These are phyloP conservation scores for Zymoseptoria pseudotritici DNA, from an alignment of 2,329 filamentous ascomycete genomes.

Conservation along the genomic window DNA sequence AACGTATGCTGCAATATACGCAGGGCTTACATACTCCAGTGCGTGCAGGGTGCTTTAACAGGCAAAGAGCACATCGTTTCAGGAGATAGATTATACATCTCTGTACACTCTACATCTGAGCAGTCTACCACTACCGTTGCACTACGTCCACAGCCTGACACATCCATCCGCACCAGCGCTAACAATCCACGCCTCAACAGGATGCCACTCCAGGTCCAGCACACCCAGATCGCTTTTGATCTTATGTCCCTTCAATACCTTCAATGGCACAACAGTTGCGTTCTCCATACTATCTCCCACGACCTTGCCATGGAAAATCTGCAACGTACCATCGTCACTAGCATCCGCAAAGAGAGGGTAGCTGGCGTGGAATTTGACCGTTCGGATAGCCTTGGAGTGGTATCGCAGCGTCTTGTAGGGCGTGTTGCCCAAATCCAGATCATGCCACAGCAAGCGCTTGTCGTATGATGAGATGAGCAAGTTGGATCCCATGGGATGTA, in stretches of 20 bases:
- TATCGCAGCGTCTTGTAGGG: slow-evolving; percentile 97
- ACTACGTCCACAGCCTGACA: slow-evolving; percentile 70
- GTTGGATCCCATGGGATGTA: slow-evolving; percentile 90
- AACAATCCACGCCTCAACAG: slow-evolving; percentile 84
- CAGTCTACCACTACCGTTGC: slow-evolving; percentile 1
- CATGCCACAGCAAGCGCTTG: slow-evolving; percentile 89
- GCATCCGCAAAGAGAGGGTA: slow-evolving; percentile 88
- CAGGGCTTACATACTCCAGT: background rate
- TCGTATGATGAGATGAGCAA: slow-evolving; percentile 93
- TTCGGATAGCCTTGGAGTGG: slow-evolving; percentile 83
- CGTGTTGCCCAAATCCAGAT: slow-evolving; percentile 80
- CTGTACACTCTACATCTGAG: background rate
- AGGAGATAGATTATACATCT: background rate
- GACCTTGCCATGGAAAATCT: slow-evolving; percentile 96
- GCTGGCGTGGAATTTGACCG: slow-evolving; percentile 72
- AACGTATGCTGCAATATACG: background rate
- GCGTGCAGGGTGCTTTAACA: background rate
- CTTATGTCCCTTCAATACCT: slow-evolving; percentile 85
- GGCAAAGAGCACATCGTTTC: background rate
- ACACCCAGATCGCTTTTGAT: slow-evolving; percentile 81
- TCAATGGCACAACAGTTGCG: slow-evolving; percentile 90
- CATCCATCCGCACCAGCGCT: slow-evolving; percentile 92
- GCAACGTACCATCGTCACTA: slow-evolving; percentile 86
- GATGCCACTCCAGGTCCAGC: slow-evolving; percentile 94
- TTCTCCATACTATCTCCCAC: slow-evolving; percentile 93